Conservation (phyloP, 495 filamentous ascomycete species). For the Penicillium egyptiacum region DNA sequence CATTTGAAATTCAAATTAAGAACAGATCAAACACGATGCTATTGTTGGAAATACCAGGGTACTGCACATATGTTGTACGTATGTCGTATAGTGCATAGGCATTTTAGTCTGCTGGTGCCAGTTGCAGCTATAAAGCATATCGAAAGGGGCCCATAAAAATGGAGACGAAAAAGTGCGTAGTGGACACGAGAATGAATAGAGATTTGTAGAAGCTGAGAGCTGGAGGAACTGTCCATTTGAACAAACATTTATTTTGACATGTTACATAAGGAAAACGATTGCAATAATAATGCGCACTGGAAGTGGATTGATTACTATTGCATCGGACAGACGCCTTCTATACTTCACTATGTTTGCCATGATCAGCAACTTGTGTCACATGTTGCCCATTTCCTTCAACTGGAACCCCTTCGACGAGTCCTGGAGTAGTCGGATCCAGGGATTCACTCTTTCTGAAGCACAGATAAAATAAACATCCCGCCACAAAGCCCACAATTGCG, state of each 20-base stretch:
- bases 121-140: neutral
- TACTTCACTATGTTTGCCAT: neutral
- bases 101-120: neutral
- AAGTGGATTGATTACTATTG: neutral
- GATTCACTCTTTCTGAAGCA: conserved; percentile 12
- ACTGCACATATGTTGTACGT: neutral
- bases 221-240: neutral
- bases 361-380: neutral
- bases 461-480: conserved; percentile 16
- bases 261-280: neutral
- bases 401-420: neutral
- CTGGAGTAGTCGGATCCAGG: neutral
- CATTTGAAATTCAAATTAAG: neutral
- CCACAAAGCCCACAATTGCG: conserved; percentile 19
- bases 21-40: neutral
- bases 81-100: neutral
- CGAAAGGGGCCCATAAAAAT: neutral
- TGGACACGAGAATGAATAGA: neutral
- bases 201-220: neutral
- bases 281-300: neutral
- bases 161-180: neutral
- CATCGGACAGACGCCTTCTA: neutral
- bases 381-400: neutral
- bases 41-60: neutral
- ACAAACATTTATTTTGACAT: neutral